Conservation (phyloP, 805 yeast genomes). For the Kodamaea jinghongensis region DNA sequence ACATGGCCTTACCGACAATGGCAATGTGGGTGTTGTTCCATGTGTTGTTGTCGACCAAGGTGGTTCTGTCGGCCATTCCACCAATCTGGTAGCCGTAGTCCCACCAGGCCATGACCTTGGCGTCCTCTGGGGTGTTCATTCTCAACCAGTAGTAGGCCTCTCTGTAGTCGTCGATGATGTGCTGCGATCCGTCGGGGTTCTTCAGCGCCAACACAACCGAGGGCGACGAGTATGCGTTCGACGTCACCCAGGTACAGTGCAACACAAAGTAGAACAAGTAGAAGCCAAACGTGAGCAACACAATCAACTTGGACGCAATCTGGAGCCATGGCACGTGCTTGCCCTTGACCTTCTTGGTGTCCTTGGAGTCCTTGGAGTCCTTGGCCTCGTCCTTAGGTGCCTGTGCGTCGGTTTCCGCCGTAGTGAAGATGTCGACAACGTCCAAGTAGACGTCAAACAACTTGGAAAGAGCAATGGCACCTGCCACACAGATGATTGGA, state of each 20-base stretch:
- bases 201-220: conserved; percentile 89
- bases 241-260: conserved; percentile 98
- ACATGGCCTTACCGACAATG: conserved; percentile 97
- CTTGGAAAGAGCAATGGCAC: conserved; percentile 83
- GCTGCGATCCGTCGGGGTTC: conserved; percentile 79
- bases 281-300: conserved; percentile 63
- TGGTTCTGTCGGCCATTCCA: conserved; percentile 99
- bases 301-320: conserved; percentile 56
- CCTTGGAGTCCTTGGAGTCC: conserved; percentile 6
- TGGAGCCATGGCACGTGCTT: conserved; percentile 27
- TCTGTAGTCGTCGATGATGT: conserved; percentile 91
- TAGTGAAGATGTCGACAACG: conserved; percentile 42
- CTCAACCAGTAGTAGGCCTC: conserved; percentile 99
- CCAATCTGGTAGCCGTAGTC: conserved; percentile 99
- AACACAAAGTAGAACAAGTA: conserved; percentile 79
- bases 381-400: too few species aligned
- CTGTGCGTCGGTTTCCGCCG: conserved; percentile 15
- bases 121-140: conserved; percentile 95
- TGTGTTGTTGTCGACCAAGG: conserved; percentile 96
- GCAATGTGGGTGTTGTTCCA: conserved; percentile 99
- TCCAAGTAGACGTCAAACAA: conserved; percentile 80
- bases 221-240: conserved; percentile 94
- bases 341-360: conserved; percentile 12
- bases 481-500: conserved; percentile 92
- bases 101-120: conserved; percentile 99